Conservation (phyloP, 768 basidiomycete species). For the Leucocoprinus leucothites region DNA sequence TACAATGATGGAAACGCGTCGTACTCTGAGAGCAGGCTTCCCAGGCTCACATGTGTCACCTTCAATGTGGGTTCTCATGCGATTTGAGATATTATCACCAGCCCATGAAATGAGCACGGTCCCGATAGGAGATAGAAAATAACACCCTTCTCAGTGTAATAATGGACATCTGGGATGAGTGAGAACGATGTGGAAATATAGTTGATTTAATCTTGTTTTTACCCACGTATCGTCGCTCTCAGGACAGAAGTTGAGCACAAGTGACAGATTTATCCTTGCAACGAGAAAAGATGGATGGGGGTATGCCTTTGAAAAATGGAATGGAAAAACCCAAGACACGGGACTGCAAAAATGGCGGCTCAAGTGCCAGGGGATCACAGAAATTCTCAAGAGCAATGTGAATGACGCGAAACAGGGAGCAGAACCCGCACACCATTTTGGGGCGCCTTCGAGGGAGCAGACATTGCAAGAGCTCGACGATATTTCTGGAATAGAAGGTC, state of each 20-base stretch:
- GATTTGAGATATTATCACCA: not conserved
- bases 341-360: not conserved
- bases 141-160: too few species aligned
- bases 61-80: not conserved
- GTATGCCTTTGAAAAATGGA: not conserved
- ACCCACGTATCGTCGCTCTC: too few species aligned
- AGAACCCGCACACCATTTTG: slow-evolving; percentile 14
- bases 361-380: not conserved
- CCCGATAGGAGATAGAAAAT: too few species aligned
- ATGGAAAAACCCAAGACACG: not conserved
- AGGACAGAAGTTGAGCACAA: not conserved
- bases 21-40: too few species aligned
- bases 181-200: not conserved
- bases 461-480: slow-evolving; percentile 11
- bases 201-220: not conserved
- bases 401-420: slow-evolving; percentile 3
- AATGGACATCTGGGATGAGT: not conserved
- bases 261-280: not conserved
- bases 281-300: not conserved
- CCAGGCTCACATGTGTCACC: too few species aligned
- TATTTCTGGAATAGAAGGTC: slow-evolving; percentile 22
- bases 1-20: too few species aligned
- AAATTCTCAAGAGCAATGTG: not conserved
- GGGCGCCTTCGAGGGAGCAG: slow-evolving; percentile 17
- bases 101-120: too few species aligned